Conservation (phyloP, 2,329 filamentous ascomycete species). For the Cladophialophora yegresii region DNA sequence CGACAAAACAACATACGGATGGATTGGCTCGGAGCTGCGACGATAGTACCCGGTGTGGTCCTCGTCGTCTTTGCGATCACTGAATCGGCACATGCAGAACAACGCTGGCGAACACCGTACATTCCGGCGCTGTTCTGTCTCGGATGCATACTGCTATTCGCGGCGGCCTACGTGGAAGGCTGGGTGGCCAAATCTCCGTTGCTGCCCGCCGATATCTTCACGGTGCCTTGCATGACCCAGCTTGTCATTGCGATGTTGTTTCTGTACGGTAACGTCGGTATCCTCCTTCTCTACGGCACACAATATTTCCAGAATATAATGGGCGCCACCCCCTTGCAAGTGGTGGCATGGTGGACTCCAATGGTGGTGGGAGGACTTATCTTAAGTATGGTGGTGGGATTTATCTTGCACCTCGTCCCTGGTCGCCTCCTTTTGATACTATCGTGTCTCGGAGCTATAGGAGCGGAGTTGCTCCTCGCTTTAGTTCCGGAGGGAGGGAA, state of each 20-base stretch:
- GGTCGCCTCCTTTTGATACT: conserved; percentile 65
- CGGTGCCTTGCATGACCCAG: conserved; percentile 66
- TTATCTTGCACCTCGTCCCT: conserved; percentile 67
- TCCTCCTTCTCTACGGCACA: conserved; percentile 70
- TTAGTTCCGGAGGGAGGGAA: conserved; percentile 59
- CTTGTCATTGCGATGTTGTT: conserved; percentile 64
- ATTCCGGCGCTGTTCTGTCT: conserved; percentile 66
- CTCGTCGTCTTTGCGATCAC: conserved; percentile 76
- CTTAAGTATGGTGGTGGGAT: conserved; percentile 63
- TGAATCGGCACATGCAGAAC: conserved; percentile 67
- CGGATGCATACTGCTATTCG: conserved; percentile 61
- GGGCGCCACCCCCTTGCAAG: conserved; percentile 60
- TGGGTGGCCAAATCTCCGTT: conserved; percentile 69
- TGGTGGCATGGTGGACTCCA: conserved; percentile 69
- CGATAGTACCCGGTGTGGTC: conserved; percentile 66
- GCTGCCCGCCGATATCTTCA: conserved; percentile 69
- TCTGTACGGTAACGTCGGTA: conserved; percentile 67
- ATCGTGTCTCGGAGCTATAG: conserved; percentile 61
- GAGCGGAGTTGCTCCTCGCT: conserved; percentile 64
- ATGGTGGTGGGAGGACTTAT: conserved; percentile 68
- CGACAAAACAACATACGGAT: conserved; percentile 55
- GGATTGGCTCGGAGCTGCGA: conserved; percentile 67
- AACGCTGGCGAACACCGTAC: conserved; percentile 73
- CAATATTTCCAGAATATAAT: conserved; percentile 68
- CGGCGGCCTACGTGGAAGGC: conserved; percentile 70